Evolutionary conservation across 106 monocot genomes (phyloP).

Genomic region (Phalaenopsis equestris): DNA sequence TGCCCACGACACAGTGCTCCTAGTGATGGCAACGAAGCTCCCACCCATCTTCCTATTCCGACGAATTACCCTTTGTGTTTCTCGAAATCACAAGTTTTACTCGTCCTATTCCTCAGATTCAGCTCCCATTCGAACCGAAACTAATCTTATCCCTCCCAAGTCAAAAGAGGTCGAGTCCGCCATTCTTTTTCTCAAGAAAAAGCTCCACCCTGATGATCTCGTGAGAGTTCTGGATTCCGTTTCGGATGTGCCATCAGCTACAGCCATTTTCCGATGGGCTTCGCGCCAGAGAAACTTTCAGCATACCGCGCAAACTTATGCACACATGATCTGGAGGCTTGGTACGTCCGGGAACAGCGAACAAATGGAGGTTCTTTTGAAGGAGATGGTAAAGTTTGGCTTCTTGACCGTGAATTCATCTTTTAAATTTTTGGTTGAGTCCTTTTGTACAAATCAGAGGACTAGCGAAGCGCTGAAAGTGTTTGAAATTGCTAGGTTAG

Average conservation of each 20-base stretch:
- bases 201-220: slow-evolving; percentile 21
- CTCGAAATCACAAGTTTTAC: not conserved
- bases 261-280: slow-evolving; percentile 26
- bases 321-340: slow-evolving; percentile 18
- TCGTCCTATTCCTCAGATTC: not conserved
- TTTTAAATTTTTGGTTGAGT: slow-evolving; percentile 16
- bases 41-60: slow-evolving; percentile 2
- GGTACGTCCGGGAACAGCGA: slow-evolving; percentile 14
- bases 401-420: slow-evolving; percentile 11
- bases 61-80: not conserved
- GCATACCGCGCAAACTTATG: slow-evolving; percentile 19
- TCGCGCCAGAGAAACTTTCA: slow-evolving; percentile 28
- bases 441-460: slow-evolving; percentile 17
- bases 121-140: too few relatives aligned
- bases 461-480: slow-evolving; percentile 28
- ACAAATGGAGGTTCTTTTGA: slow-evolving; percentile 29
- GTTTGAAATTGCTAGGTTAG: slow-evolving; percentile 25
- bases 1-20: not conserved
- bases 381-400: slow-evolving; percentile 41
- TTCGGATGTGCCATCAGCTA: slow-evolving; percentile 14
- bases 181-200: slow-evolving; percentile 20
- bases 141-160: slow-evolving; percentile 2
- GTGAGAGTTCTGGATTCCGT: slow-evolving; percentile 19
- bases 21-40: slow-evolving; percentile 5
- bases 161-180: slow-evolving; percentile 10